phyloP scores from a whole-genome alignment of 2,329 filamentous ascomycete species.

The Neofusicoccum umdonicola region DNA sequence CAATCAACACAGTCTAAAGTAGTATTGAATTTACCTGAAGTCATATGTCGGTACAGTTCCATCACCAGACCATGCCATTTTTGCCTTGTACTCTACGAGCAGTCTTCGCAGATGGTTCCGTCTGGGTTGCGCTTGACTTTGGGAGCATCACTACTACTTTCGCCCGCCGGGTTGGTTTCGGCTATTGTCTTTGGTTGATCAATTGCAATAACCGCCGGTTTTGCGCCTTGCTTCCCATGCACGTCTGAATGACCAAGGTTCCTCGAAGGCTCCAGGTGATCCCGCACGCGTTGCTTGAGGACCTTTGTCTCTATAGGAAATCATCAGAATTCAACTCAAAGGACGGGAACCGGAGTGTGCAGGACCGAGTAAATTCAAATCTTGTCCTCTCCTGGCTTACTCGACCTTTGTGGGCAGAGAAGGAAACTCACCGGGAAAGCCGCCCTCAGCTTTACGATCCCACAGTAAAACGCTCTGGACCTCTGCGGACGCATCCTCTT shows the following conservation, averaged over 20 bases:
- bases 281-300: constrained; percentile 78
- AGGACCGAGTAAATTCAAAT: too few relatives aligned
- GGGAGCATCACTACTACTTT: not conserved
- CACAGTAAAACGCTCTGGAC: constrained; percentile 64
- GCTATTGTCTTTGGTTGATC: not conserved
- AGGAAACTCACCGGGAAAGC: constrained; percentile 67
- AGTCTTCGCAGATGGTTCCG: constrained; percentile 39
- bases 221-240: constrained; percentile 34
- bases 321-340: constrained; percentile 4
- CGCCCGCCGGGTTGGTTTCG: not conserved
- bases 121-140: constrained; percentile 33
- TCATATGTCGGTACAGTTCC: not conserved
- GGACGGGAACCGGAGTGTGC: too few relatives aligned
- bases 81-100: constrained; percentile 23
- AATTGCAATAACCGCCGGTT: not conserved
- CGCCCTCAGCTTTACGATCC: constrained; percentile 83
- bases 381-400: too few relatives aligned
- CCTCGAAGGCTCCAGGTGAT: constrained; percentile 74
- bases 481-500: constrained; percentile 20
- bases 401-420: too few relatives aligned
- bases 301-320: constrained; percentile 70
- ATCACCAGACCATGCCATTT: not conserved
- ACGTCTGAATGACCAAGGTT: constrained; percentile 70
- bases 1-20: too few relatives aligned
- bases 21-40: too few relatives aligned